A percentile compares a stretch with the other conserved stretches of the same genome.
Evolutionary conservation across 148 eudicot genomes (phyloP).

Genomic region (Chenopodium quinoa): DNA sequence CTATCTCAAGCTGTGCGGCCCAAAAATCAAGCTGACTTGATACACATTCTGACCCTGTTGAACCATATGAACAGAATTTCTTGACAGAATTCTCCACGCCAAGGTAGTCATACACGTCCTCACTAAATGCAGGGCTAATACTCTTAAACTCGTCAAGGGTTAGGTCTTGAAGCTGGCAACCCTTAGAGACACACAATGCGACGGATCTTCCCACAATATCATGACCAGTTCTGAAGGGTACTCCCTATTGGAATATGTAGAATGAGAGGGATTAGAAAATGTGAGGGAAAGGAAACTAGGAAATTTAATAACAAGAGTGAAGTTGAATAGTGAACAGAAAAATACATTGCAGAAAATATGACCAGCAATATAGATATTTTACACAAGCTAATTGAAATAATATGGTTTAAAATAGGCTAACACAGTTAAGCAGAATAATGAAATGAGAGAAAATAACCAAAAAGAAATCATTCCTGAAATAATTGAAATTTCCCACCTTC

Average conservation of each 20-base stretch:
- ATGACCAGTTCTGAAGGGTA: constrained; percentile 95
- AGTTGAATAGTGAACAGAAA: no score
- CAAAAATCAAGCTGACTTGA: constrained; percentile 68
- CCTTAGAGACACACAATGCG: constrained; percentile 67
- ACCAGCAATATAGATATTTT: no score
- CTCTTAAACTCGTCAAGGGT: constrained; percentile 61
- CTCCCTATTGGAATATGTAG: constrained; percentile 48
- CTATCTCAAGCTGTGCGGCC: constrained; percentile 51
- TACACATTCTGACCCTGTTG: constrained; percentile 90
- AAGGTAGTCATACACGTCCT: constrained; percentile 80
- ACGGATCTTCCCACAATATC: constrained; percentile 92
- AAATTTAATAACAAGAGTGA: no score
- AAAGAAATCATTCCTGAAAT: background rate
- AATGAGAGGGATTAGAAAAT: background rate
- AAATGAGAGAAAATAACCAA: background rate
- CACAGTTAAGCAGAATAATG: background rate
- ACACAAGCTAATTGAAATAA: background rate
- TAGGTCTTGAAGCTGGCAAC: constrained; percentile 70
- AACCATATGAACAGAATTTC: constrained; percentile 86
- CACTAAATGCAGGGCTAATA: constrained; percentile 52
- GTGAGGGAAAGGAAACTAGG: no score
- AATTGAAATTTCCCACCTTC: constrained; percentile 48
- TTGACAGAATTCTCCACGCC: constrained; percentile 84
- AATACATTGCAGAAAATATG: background rate
- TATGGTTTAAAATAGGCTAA: background rate